Base-by-base conservation (phyloP, 2,329 filamentous ascomycete genomes). In the Aspergillus sclerotialis region DNA sequence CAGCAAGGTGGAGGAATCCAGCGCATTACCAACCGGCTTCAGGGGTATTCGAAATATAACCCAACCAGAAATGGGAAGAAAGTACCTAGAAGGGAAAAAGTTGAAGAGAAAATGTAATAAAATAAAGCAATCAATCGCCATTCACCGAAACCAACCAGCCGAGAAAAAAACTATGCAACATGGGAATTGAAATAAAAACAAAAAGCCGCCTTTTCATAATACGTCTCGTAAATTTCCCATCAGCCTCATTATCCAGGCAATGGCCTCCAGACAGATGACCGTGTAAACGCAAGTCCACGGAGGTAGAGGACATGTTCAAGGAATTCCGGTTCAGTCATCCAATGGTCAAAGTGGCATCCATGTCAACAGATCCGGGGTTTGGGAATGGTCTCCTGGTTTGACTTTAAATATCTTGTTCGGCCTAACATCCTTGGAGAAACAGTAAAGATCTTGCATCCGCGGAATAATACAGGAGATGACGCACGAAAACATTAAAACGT, bases 171-270 rank as follows among this genome's bases (percentile, higher is more conserved):
- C 34, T 30, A 36, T 30, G 36, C 42, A 19, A 40, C 30, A 16
- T 40, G 38, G 41, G 32, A 40, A 45, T 38, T 40, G 45, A 40
- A 46, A 41, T 35, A 42, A 38, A 19, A 45, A 43, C 44, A 52
- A 38, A 48, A 46, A 52, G 42, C 52, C 54, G 45, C 53, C 55
- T 44, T 53, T 55, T 52, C 49, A 34, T 45, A 41, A 43, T 26
- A 42, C 39, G 45, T 46, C 45, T 42, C 37, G 31, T 35, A 43
- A 40, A 43, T 35, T 15, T 36, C 39, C 36, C 38, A 32, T 36
- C 38, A 39, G 48, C 37, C 42, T 44, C 40, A 29, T 36, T 35
- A 44, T 40, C 15, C 2, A 26, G 26, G 17, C 7, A 17, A 31
- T 23, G 19, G 19, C 7, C 6, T n/a, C n/a, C n/a, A n/a, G n/a